phyloP scores from a whole-genome alignment of 768 basidiomycete genomes.

The Leucogyrophana mollusca region DNA sequence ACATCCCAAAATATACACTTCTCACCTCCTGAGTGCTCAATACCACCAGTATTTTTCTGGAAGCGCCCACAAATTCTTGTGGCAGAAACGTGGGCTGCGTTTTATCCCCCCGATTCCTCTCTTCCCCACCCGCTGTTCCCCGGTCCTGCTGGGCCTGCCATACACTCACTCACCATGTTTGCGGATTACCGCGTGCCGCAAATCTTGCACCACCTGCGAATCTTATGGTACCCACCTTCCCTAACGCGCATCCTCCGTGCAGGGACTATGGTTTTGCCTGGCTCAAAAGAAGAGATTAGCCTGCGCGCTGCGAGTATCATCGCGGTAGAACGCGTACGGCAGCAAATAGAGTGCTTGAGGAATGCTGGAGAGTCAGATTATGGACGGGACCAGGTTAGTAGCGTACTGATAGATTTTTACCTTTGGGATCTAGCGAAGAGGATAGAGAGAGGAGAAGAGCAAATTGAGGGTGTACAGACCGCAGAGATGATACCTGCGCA shows the following conservation, averaged over 20 bases:
- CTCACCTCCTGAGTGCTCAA: background rate
- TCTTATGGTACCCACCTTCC: constrained; percentile 67
- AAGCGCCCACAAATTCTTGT: constrained; percentile 91
- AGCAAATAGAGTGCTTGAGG: constrained; percentile 44
- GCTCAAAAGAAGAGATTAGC: constrained; percentile 71
- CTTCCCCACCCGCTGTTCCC: constrained; percentile 74
- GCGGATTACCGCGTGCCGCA: constrained; percentile 93
- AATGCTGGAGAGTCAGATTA: constrained; percentile 21
- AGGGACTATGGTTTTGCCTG: constrained; percentile 46
- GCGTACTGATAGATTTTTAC: constrained; percentile 88
- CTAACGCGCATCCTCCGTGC: constrained; percentile 51
- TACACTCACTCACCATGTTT: constrained; percentile 85
- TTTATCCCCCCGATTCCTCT: constrained; percentile 57
- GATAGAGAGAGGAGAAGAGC: constrained; percentile 61
- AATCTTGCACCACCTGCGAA: constrained; percentile 79
- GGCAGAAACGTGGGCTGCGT: constrained; percentile 91
- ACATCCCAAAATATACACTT: background rate
- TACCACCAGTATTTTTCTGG: constrained; percentile 69
- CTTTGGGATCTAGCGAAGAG: constrained; percentile 86
- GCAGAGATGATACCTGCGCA: constrained; percentile 66
- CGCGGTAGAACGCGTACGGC: constrained; percentile 72
- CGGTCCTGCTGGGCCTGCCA: constrained; percentile 49
- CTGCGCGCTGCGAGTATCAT: constrained; percentile 79
- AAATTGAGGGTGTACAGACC: constrained; percentile 56
- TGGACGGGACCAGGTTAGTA: constrained; percentile 46